phyloP scores from a whole-genome alignment of 108 stramenopile genomes.

The Mayamaea pseudoterrestris region DNA sequence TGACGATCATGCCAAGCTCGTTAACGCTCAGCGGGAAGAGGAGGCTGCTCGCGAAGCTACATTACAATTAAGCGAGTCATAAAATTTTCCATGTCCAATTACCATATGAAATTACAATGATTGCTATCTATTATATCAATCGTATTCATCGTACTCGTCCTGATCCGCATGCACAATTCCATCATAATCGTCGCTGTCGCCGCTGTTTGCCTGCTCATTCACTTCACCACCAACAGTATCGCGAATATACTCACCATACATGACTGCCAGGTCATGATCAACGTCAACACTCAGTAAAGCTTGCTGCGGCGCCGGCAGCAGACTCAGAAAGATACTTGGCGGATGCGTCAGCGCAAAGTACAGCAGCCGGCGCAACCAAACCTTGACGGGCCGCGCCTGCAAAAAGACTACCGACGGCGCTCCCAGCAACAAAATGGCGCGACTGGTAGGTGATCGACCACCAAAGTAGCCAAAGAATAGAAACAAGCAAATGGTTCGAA shows the following conservation, averaged over 20 bases:
- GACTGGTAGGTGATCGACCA: constrained; percentile 48
- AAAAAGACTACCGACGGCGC: constrained; percentile 65
- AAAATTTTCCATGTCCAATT: too few relatives aligned
- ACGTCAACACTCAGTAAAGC: constrained; percentile 56
- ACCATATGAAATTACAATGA: too few relatives aligned
- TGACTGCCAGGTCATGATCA: too few relatives aligned
- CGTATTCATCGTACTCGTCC: too few relatives aligned
- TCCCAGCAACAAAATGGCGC: constrained; percentile 39
- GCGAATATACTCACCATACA: too few relatives aligned
- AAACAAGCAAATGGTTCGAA: constrained; percentile 61
- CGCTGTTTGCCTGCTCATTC: too few relatives aligned
- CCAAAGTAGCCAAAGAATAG: constrained; percentile 81
- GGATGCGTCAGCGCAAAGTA: constrained; percentile 53
- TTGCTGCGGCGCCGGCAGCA: constrained; percentile 78
- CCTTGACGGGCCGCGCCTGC: constrained; percentile 72
- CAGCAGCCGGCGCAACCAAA: constrained; percentile 59
- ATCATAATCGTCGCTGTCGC: too few relatives aligned
- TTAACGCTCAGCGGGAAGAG: neutral
- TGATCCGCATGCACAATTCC: too few relatives aligned
- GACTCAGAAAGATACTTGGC: constrained; percentile 56
- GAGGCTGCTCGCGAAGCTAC: too few relatives aligned
- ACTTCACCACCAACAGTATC: too few relatives aligned
- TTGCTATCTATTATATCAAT: too few relatives aligned
- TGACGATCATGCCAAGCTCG: constrained; percentile 34
- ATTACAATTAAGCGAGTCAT: too few relatives aligned